Base-by-base conservation (phyloP, 495 filamentous ascomycete species). In the Hyphodiscus hymeniophilus region DNA sequence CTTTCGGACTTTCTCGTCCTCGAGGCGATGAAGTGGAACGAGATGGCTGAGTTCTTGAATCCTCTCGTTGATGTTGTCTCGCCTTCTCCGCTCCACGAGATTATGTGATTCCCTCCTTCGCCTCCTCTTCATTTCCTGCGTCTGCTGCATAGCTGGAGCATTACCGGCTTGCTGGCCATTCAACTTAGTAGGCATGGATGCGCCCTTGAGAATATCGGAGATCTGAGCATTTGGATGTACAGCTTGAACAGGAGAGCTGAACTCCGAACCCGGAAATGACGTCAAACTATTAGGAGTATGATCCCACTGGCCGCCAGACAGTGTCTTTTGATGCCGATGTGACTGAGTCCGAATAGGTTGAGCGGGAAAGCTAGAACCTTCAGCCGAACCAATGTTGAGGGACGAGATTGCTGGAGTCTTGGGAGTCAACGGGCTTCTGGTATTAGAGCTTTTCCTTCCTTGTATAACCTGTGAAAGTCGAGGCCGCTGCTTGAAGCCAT, bases 41-140 rank as follows among this genome's bases (percentile, higher is more conserved):
- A 98, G 77, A 58, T 89, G 87, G 54, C 88, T 92, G 3, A 98
- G 75, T 56, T 98, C 92, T 55, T 97, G 91, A 49, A 98, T 98
- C 6, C 92, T 79, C 63, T 98, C 92, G 58, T 98, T 98, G 72
- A 98, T 98, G 55, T 98, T 96, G 66, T 98, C 92, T 36, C 92
- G 80, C 38, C 92, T 84, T 26, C 92, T 82, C 42, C 92, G 86
- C 63, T 98, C 92, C 8, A 98, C 92, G 36, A 94, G 72, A 58
- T 98, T 98, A 68, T 98, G 92, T 1, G 90, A 95, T 57, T 95
- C 92, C 15, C 92, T 80, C 39, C 92, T 78, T 50, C 89, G 75
- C 57, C 89, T 83, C 50, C 86, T 79, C 74, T 97, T 95, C 56
- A 88, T 87, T 68, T 98, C 92, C 60, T 95, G 90, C 0, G 88